Evolutionary conservation across 352 stramenopile species (phyloP).

Genomic region (Globisporangium echinulatum): DNA sequence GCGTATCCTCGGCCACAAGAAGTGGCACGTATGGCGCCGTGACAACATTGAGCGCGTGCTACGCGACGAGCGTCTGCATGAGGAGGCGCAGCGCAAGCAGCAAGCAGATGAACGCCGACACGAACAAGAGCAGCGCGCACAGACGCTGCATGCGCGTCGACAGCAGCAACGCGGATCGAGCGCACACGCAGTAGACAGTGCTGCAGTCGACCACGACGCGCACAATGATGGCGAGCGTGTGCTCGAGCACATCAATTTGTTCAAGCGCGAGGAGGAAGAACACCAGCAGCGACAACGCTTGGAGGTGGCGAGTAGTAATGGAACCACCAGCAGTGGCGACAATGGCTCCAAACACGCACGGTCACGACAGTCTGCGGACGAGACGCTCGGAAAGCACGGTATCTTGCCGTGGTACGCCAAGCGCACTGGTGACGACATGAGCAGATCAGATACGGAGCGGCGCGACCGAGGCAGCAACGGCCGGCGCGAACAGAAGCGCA

Average conservation of each 20-base stretch:
- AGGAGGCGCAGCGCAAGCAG: conserved; percentile 29
- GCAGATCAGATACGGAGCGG: not conserved
- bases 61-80: conserved; percentile 46
- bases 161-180: conserved; percentile 1
- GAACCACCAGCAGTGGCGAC: not conserved
- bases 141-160: conserved; percentile 14
- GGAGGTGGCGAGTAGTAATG: no score
- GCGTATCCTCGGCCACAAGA: conserved; percentile 69
- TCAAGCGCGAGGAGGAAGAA: conserved; percentile 19
- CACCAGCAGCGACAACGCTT: conserved; percentile 2
- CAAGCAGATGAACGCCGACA: conserved; percentile 17
- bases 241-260: conserved; percentile 34
- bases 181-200: not conserved
- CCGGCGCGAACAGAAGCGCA: conserved; percentile 27
- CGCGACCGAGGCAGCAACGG: not conserved
- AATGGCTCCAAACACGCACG: conserved; percentile 2
- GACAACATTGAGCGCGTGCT: conserved; percentile 79
- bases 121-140: conserved; percentile 33
- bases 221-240: not conserved
- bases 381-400: conserved; percentile 28
- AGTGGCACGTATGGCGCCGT: conserved; percentile 81
- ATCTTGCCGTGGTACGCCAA: conserved; percentile 40
- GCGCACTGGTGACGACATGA: conserved; percentile 3
- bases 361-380: conserved; percentile 4
- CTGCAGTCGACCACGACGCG: not conserved